phyloP scores from a whole-genome alignment of 169 alveolate genomes.

The Plasmodium blacklocki region DNA sequence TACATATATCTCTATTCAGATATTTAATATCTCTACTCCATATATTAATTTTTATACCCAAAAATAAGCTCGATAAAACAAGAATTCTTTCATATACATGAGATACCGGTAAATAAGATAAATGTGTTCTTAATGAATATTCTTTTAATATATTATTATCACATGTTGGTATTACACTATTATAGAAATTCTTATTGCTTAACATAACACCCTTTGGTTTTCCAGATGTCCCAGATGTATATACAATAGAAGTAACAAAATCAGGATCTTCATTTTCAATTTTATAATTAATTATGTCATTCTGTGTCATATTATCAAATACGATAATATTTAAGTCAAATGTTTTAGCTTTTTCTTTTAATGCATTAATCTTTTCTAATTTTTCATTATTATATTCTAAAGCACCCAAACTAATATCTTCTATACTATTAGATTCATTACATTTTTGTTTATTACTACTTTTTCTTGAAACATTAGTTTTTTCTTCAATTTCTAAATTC shows the following conservation, averaged over 20 bases:
- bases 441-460: too few species aligned
- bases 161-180: constrained; percentile 1
- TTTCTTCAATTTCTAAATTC: too few species aligned
- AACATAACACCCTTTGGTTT: constrained; percentile 98
- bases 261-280: constrained; percentile 74
- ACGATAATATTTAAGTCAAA: neutral
- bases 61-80: constrained; percentile 47
- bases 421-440: too few species aligned
- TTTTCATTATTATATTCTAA: too few species aligned
- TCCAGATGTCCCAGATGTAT: constrained; percentile 99
- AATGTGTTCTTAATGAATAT: constrained; percentile 56
- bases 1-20: neutral
- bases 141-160: neutral
- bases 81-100: constrained; percentile 95
- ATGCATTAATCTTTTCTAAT: too few species aligned
- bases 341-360: too few species aligned
- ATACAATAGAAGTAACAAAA: constrained; percentile 92
- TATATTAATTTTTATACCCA: constrained; percentile 13
- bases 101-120: constrained; percentile 96
- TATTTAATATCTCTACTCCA: constrained; percentile 33
- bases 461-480: too few species aligned
- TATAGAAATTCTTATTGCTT: constrained; percentile 82
- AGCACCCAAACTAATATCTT: too few species aligned
- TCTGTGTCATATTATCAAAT: neutral
- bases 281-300: neutral